phyloP scores from a whole-genome alignment of 352 stramenopile genomes.

The Phytopythium oedochilum region DNA sequence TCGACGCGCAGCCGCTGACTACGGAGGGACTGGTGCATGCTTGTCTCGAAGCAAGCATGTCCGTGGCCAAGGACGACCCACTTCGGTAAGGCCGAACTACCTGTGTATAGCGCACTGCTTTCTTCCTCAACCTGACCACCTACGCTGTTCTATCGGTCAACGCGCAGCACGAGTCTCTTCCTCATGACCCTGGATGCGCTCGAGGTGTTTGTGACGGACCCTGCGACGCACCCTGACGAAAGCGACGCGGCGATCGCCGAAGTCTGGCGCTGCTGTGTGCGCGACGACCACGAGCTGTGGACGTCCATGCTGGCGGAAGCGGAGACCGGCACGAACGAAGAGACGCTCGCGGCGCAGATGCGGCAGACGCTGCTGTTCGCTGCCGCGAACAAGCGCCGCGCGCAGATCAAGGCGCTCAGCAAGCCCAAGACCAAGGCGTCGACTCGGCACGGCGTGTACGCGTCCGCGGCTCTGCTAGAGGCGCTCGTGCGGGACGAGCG shows the following conservation, averaged over 20 bases:
- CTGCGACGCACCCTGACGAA: slow-evolving; percentile 12
- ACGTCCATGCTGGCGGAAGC: slow-evolving; percentile 44
- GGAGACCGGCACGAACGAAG: slow-evolving; percentile 50
- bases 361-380: slow-evolving; percentile 65
- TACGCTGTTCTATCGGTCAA: too few species aligned
- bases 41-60: slow-evolving; percentile 43
- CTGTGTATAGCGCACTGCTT: too few species aligned
- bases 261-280: slow-evolving; percentile 57
- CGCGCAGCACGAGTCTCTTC: slow-evolving; percentile 66
- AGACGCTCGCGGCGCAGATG: slow-evolving; percentile 60
- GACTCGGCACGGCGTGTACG: slow-evolving; percentile 26
- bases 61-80: slow-evolving; percentile 37
- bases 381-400: slow-evolving; percentile 38
- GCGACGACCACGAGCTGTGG: slow-evolving; percentile 59
- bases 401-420: slow-evolving; percentile 9
- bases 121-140: background rate
- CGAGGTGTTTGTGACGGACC: slow-evolving; percentile 40
- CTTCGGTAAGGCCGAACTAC: slow-evolving; percentile 38
- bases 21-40: slow-evolving; percentile 38
- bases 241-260: slow-evolving; percentile 38
- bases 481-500: slow-evolving; percentile 54
- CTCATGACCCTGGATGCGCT: slow-evolving; percentile 66
- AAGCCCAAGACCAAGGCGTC: slow-evolving; percentile 4
- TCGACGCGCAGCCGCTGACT: slow-evolving; percentile 34
- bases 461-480: slow-evolving; percentile 50